A percentile compares a stretch with the other conserved stretches of the same genome.
These are phyloP conservation scores for Dimargaris cristalligena DNA, from an alignment of 192 early-diverging fungal genomes.

Conservation along the genomic window DNA sequence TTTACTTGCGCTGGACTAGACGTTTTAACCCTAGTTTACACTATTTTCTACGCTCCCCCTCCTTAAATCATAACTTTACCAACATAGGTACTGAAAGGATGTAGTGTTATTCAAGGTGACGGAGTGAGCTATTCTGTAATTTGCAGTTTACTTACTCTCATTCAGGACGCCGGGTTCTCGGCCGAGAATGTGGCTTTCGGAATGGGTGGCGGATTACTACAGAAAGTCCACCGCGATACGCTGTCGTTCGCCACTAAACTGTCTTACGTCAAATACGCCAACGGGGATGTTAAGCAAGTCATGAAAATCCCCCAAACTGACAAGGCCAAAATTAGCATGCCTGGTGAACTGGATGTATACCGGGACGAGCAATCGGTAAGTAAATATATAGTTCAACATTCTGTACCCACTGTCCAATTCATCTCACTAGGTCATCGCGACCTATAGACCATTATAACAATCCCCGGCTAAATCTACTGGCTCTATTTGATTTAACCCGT, in stretches of 20 bases:
- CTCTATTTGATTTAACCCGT: slow-evolving; percentile 5
- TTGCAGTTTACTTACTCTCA: slow-evolving; percentile 34
- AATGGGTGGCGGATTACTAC: slow-evolving; percentile 75
- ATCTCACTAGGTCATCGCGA: background rate
- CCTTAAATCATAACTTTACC: background rate
- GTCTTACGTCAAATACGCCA: slow-evolving; percentile 40
- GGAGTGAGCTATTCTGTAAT: slow-evolving; percentile 43
- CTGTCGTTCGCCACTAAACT: slow-evolving; percentile 80
- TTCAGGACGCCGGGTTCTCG: slow-evolving; percentile 40
- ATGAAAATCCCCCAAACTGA: slow-evolving; percentile 80
- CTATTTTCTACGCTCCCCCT: background rate
- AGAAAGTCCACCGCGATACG: slow-evolving; percentile 74
- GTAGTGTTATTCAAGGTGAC: slow-evolving; percentile 73
- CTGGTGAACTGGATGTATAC: slow-evolving; percentile 41
- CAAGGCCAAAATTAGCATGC: slow-evolving; percentile 51
- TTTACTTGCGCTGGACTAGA: background rate
- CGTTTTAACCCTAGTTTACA: background rate
- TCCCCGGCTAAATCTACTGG: background rate
- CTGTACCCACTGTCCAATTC: background rate
- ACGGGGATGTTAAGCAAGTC: slow-evolving; percentile 49
- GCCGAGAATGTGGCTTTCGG: slow-evolving; percentile 64
- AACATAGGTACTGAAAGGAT: slow-evolving; percentile 32
- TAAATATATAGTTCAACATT: background rate
- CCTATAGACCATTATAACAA: background rate
- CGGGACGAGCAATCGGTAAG: slow-evolving; percentile 23